These are phyloP conservation scores for Xanthoparmelia taractica DNA, from an alignment of 495 filamentous ascomycete genomes.

Conservation along the genomic window DNA sequence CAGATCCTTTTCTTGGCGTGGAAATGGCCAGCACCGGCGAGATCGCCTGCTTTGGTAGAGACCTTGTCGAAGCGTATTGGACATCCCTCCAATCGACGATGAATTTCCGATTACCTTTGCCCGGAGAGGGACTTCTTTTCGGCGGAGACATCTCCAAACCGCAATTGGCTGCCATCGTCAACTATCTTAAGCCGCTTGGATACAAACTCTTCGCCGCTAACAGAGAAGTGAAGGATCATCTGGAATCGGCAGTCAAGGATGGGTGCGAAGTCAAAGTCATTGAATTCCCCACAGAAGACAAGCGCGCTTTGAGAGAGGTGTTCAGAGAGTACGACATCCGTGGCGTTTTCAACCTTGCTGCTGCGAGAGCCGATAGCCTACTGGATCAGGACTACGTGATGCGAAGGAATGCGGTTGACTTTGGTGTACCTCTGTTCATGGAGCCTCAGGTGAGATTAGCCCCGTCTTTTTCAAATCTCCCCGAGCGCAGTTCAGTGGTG, in stretches of 20 bases:
- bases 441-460: constrained; percentile 78
- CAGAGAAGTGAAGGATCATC: constrained; percentile 66
- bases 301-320: constrained; percentile 86
- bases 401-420: constrained; percentile 96
- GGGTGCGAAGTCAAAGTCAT: constrained; percentile 73
- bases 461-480: background rate
- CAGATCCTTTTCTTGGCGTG: constrained; percentile 94
- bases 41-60: constrained; percentile 95
- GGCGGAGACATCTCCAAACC: constrained; percentile 67
- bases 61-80: constrained; percentile 97
- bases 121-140: constrained; percentile 88
- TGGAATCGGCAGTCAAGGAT: constrained; percentile 60
- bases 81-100: constrained; percentile 90
- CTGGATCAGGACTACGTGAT: constrained; percentile 96
- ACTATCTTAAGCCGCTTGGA: constrained; percentile 77
- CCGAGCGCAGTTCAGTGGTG: background rate
- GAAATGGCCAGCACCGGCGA: constrained; percentile 97
- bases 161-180: constrained; percentile 66
- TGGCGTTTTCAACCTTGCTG: constrained; percentile 92
- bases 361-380: constrained; percentile 70
- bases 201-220: constrained; percentile 91
- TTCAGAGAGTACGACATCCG: constrained; percentile 96
- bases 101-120: constrained; percentile 95
- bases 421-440: constrained; percentile 96
- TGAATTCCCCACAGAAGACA: constrained; percentile 94